These are phyloP conservation scores for Saccharomyces hybrid DNA, from an alignment of 1,139 yeast genomes.

Conservation along the genomic window DNA sequence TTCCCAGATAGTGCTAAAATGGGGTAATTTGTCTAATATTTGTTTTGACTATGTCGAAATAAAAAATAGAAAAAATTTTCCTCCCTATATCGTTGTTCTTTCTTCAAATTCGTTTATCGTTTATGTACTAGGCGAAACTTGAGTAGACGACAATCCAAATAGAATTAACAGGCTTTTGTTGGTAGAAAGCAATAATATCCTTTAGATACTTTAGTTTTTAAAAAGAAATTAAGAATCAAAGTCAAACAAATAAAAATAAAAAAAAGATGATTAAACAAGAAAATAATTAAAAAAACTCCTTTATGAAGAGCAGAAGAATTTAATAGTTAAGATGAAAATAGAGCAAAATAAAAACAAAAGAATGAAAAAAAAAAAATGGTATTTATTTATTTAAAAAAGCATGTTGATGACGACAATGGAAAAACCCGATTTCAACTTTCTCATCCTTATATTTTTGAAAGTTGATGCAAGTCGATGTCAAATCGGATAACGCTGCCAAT, in stretches of 20 bases:
- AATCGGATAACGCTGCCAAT: slow-evolving; percentile 1
- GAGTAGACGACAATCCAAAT: background rate
- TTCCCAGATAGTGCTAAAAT: background rate
- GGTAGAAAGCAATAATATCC: background rate
- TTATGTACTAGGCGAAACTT: background rate
- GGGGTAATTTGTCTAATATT: no score
- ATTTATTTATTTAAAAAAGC: background rate
- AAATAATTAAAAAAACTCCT: background rate
- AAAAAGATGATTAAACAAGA: background rate
- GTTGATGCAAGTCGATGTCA: background rate
- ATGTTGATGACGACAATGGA: slow-evolving; percentile 1
- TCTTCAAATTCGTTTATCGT: background rate
- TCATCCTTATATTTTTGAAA: background rate
- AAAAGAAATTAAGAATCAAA: background rate
- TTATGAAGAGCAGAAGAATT: background rate
- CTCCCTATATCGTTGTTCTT: background rate
- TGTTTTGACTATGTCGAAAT: background rate
- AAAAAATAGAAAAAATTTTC: background rate
- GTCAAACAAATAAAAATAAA: background rate
- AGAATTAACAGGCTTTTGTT: background rate
- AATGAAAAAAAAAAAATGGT: background rate
- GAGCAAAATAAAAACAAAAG: background rate
- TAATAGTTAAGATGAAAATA: background rate
- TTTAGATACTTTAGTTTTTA: background rate
- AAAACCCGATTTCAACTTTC: background rate